These are phyloP conservation scores for Agaricus sinodeliciosus DNA, from an alignment of 768 basidiomycete genomes.

Conservation along the genomic window DNA sequence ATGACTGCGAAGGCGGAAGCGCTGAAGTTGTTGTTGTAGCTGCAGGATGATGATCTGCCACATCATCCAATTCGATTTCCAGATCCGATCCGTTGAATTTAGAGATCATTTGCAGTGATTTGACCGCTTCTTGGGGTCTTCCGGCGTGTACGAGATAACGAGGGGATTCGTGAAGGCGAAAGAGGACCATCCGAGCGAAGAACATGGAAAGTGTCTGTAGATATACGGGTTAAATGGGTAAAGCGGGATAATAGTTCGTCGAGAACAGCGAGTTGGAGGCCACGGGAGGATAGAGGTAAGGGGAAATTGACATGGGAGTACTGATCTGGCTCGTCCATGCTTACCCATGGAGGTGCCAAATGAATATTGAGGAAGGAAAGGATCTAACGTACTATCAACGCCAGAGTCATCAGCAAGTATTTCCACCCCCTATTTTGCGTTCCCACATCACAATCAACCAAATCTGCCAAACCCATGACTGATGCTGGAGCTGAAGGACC, in stretches of 20 bases:
- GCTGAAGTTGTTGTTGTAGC: not conserved
- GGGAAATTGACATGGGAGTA: not conserved
- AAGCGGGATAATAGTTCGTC: not conserved
- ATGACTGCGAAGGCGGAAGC: not conserved
- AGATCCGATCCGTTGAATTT: conserved; percentile 77
- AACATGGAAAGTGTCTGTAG: conserved; percentile 83
- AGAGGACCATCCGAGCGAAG: conserved; percentile 78
- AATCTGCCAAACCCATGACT: not conserved
- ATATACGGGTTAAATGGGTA: conserved; percentile 1
- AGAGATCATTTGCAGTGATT: conserved; percentile 79
- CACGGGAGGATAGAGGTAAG: not conserved
- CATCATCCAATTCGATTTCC: conserved; percentile 63
- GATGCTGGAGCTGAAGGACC: not conserved
- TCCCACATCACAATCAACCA: conserved; percentile 51
- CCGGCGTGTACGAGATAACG: conserved; percentile 89
- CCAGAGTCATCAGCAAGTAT: conserved; percentile 70
- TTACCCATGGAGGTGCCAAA: not conserved
- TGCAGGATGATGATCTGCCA: conserved; percentile 37
- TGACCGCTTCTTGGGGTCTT: conserved; percentile 75
- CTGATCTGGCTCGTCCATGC: not conserved
- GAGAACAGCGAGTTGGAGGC: not conserved
- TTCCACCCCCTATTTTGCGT: conserved; percentile 85
- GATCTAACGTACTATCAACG: conserved; percentile 63
- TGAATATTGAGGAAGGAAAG: not conserved
- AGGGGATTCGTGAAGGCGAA: conserved; percentile 91